Base-by-base conservation (phyloP, 164 flowering plant genomes). In the Macadamia tetraphylla region DNA sequence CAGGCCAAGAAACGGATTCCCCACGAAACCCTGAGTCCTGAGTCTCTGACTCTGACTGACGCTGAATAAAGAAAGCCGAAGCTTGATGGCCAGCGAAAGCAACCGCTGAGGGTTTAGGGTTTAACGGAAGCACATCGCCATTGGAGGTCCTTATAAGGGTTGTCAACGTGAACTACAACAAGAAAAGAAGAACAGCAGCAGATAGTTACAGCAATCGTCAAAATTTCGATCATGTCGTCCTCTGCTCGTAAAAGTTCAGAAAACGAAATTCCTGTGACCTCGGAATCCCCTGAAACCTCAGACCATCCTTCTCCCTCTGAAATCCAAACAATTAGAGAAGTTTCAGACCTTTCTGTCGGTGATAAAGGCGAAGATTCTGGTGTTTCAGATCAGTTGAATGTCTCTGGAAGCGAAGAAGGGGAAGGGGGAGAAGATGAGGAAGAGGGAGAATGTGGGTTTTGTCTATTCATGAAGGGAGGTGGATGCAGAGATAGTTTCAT, bases 401-500 rank as follows among this genome's bases (percentile, higher is more conserved):
- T 52, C 30, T 48, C 44, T 6, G 62, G 67, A 9, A 59, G 31
- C 58, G 71, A 48, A 49, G 57, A 14, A 9, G 77, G 48, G 15
- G 75, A 42, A 53, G 74, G 32, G 51, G 67, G 29, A 46, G 76
- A 78, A 32, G 91, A 84, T 6, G 94, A 83, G 43, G 97, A 84
- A 61, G 90, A 84, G 31, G 90, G 84, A 9, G 98, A 91, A 70
- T 94, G 97, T 73, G 97, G 97, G 69, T 90, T 94, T 67, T 91
- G 97, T 67, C 60, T 91, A 79, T 94, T 85, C 69, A 94, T 94
- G 97, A 91, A 90, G 70, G 94, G 81, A 5, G 98, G 98, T 12
- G 96, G 88, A 18, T 94, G 98, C 71, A 87, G 64, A 49, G 96
- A 91, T 2, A 51, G 53, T 23, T 94, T 94, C 64, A 64, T 79